phyloP scores from a whole-genome alignment of 306 rosid genomes.

The Cucurbita maxima region DNA sequence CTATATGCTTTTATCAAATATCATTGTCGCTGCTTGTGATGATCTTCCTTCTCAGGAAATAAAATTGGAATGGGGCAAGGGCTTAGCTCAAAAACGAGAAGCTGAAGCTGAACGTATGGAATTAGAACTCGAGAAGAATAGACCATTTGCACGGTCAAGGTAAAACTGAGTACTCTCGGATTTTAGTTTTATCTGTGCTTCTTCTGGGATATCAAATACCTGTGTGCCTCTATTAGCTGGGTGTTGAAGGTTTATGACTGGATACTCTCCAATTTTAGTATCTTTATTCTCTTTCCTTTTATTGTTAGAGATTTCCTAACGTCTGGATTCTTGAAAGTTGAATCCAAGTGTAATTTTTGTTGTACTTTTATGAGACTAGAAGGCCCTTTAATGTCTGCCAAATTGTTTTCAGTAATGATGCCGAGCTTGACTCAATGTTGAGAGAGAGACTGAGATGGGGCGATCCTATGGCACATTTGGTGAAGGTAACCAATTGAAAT shows the following conservation, averaged over 20 bases:
- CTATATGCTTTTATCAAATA: not conserved
- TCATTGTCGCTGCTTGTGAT: not conserved
- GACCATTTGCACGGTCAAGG: conserved; percentile 82
- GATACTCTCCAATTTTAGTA: not conserved
- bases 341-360: not conserved
- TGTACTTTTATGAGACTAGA: not conserved
- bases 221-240: not conserved
- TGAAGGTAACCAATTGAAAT: conserved; percentile 40
- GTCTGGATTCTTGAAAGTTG: not conserved
- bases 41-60: conserved; percentile 37
- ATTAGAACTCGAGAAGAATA: conserved; percentile 72
- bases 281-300: not conserved
- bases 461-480: conserved; percentile 91
- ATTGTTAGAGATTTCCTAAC: not conserved
- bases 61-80: conserved; percentile 88
- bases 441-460: conserved; percentile 81
- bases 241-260: not conserved
- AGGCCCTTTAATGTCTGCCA: not conserved
- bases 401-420: conserved; percentile 55
- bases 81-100: conserved; percentile 92
- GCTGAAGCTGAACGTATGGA: conserved; percentile 65
- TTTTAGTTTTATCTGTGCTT: not conserved
- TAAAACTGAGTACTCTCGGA: conserved; percentile 5
- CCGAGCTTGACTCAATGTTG: conserved; percentile 60
- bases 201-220: not conserved